These are phyloP conservation scores for Pseudogymnoascus sp. DNA, from an alignment of 2,329 filamentous ascomycete species.

Conservation along the genomic window DNA sequence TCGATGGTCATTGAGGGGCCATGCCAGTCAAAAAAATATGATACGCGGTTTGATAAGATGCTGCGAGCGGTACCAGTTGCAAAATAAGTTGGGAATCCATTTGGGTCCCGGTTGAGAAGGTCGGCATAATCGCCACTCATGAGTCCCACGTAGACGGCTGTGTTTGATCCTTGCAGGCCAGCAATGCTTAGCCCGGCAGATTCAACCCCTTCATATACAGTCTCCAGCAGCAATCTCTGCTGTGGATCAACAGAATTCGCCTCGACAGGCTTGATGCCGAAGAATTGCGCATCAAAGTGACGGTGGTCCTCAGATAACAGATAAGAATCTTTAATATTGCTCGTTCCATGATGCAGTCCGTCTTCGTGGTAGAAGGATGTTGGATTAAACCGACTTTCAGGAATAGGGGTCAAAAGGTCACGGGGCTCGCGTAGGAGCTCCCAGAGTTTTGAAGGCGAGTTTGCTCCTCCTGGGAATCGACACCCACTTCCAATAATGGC, in stretches of 20 bases:
- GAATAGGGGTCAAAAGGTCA: neutral
- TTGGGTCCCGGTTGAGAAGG: slow-evolving; percentile 16
- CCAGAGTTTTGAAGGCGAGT: slow-evolving; percentile 30
- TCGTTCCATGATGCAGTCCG: neutral
- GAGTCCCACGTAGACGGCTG: neutral
- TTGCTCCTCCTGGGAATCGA: slow-evolving; percentile 28
- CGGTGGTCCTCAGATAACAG: slow-evolving; percentile 14
- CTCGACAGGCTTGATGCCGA: slow-evolving; percentile 15
- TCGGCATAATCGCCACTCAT: neutral
- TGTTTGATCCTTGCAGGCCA: slow-evolving; percentile 8
- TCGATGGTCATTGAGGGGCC: slow-evolving; percentile 15
- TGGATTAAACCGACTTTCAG: neutral
- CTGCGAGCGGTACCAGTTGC: neutral
- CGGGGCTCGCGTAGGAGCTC: slow-evolving; percentile 15
- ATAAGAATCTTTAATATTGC: slow-evolving; percentile 12
- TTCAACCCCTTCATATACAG: slow-evolving; percentile 24
- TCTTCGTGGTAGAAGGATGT: neutral
- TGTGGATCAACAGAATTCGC: slow-evolving; percentile 26
- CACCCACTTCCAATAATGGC: slow-evolving; percentile 31
- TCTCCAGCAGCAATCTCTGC: slow-evolving; percentile 23
- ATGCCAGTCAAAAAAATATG: slow-evolving; percentile 20
- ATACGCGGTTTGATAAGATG: slow-evolving; percentile 18
- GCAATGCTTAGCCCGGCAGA: slow-evolving; percentile 17
- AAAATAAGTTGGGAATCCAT: slow-evolving; percentile 17
- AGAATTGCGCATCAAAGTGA: slow-evolving; percentile 19